Evolutionary conservation across 1,139 yeast genomes (phyloP), one percentile per base, ranked within the genome.

Genomic region (Geotrichum citri-aurantii): DNA sequence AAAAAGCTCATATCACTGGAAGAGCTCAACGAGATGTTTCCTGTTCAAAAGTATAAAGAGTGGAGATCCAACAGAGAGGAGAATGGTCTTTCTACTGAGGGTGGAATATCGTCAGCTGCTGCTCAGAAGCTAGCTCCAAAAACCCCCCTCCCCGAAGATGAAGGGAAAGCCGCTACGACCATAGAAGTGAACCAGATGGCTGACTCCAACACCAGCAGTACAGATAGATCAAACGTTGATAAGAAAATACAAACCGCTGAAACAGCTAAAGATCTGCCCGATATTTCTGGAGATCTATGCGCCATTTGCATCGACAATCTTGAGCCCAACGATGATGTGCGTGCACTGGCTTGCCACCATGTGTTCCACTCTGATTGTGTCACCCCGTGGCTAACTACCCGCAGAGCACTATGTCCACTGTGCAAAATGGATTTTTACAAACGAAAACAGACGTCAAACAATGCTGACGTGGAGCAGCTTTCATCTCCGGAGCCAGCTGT

Each of bases 331-430:
- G 90, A 86, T 61, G 71, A 74, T 2, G 88, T 88, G 0, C 79
- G 95, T 59, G 93, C 91, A 0, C 76, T 88, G 54, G 74, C 86
- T 19, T 88, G 96, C 73, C 90, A 91, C 11, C 95, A 88, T 72
- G 93, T 87, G 1, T 88, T 85, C 77, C 96, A 88, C 69, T 79
- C 85, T 11, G 84, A 79, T 26, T 88, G 96, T 72, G 77, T 88
- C 56, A 91, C 86, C 63, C 92, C 92, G 1, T 88, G 96, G 96
- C 75, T 88, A 56, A 85, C 84, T 1, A 81, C 81, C 62, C 75
- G 95, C 64, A 78, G 86, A 59, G 95, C 92, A 0, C 84, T 89
- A 65, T 88, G 96, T 69, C 95, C 96, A 12, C 83, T 85, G 77
- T 88, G 96, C 72, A 88, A 88, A 68, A 75, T 48, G 37, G 54